phyloP scores from a whole-genome alignment of 495 filamentous ascomycete species.

The Xylaria nigripes region DNA sequence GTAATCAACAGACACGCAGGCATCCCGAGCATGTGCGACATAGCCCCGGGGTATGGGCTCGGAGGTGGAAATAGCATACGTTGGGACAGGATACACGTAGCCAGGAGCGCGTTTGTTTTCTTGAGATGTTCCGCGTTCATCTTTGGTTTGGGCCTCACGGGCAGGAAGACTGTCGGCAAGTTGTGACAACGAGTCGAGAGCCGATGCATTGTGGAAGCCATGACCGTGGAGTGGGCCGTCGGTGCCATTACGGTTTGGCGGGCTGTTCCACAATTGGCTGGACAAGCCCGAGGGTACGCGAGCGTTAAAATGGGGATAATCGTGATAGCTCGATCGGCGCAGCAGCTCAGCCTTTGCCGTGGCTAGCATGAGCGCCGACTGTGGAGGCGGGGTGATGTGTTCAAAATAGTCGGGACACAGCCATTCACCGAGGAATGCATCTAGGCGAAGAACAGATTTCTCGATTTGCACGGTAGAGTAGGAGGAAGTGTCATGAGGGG shows the following conservation, averaged over 20 bases:
- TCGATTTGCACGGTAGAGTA: slow-evolving; percentile 15
- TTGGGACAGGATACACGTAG: slow-evolving; percentile 70
- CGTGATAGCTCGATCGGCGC: slow-evolving; percentile 55
- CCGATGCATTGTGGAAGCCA: slow-evolving; percentile 7
- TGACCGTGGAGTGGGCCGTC: slow-evolving; percentile 9
- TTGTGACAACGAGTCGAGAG: slow-evolving; percentile 19
- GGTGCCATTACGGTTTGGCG: slow-evolving; percentile 12
- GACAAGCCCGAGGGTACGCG: slow-evolving; percentile 23
- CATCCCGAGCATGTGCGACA: slow-evolving; percentile 84
- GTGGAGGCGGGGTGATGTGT: slow-evolving; percentile 79
- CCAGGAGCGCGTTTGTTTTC: slow-evolving; percentile 16
- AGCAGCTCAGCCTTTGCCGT: slow-evolving; percentile 78
- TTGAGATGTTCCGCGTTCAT: slow-evolving; percentile 4
- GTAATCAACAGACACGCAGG: slow-evolving; percentile 77
- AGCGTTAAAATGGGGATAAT: slow-evolving; percentile 34
- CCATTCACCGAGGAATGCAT: slow-evolving; percentile 95
- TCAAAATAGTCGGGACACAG: slow-evolving; percentile 88
- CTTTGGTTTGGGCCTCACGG: slow-evolving; percentile 12
- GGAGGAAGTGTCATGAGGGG: neutral
- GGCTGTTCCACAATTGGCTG: slow-evolving; percentile 34
- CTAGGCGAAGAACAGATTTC: slow-evolving; percentile 64
- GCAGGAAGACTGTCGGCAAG: slow-evolving; percentile 23
- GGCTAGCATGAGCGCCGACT: slow-evolving; percentile 76
- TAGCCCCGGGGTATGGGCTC: slow-evolving; percentile 81
- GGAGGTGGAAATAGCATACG: slow-evolving; percentile 71